Percentiles rank a stretch among this genome's conserved stretches.
Evolutionary conservation across 2,329 filamentous ascomycete genomes (phyloP).

Genomic region (Amylocarpus encephaloides): DNA sequence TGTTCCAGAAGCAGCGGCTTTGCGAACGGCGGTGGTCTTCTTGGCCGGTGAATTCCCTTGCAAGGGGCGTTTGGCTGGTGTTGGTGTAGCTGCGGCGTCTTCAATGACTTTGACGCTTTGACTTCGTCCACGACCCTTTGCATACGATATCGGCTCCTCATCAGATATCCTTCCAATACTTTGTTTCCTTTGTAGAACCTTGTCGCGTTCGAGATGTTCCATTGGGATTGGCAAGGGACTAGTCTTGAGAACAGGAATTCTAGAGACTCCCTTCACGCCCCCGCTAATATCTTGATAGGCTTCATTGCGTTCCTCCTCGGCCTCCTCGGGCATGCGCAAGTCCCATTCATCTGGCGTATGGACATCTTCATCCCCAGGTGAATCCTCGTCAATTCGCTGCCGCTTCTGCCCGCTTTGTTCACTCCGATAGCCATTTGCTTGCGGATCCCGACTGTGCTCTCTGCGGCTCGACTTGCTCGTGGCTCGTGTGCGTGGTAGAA

Average conservation of each 20-base stretch:
- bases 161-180: conserved; percentile 48
- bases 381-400: conserved; percentile 33
- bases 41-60: conserved; percentile 51
- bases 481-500: conserved; percentile 48
- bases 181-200: conserved; percentile 55
- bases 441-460: conserved; percentile 33
- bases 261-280: conserved; percentile 59
- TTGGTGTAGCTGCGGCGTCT: conserved; percentile 40
- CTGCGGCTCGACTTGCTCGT: conserved; percentile 42
- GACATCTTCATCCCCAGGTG: conserved; percentile 35
- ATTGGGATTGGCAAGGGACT: conserved; percentile 71
- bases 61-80: conserved; percentile 28
- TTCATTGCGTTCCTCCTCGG: conserved; percentile 50
- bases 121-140: conserved; percentile 63
- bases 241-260: conserved; percentile 78
- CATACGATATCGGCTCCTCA: conserved; percentile 51
- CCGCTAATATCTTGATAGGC: conserved; percentile 47
- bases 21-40: conserved; percentile 22
- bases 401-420: conserved; percentile 35
- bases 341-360: conserved; percentile 55
- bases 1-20: conserved; percentile 26
- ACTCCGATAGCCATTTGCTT: conserved; percentile 26
- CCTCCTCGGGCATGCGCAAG: conserved; percentile 70
- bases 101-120: conserved; percentile 57
- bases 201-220: conserved; percentile 68